A percentile compares a stretch with the other conserved stretches of the same genome.
phyloP scores from a whole-genome alignment of 352 stramenopile species.

The Globisporangium acanthophoron region DNA sequence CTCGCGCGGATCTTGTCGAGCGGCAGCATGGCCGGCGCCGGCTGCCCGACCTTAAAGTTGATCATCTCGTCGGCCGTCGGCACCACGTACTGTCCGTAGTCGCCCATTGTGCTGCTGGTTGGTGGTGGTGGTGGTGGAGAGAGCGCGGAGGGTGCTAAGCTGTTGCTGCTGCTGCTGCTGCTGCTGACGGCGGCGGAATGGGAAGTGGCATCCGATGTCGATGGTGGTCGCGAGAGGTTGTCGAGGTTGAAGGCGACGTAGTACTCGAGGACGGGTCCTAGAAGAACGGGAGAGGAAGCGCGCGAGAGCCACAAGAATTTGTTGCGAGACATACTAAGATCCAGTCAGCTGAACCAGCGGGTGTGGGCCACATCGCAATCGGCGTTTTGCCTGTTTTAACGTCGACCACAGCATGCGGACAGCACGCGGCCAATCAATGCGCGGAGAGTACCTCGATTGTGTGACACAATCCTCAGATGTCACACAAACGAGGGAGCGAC shows the following conservation, averaged over 20 bases:
- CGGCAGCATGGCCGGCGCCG: conserved; percentile 73
- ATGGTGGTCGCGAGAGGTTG: not conserved
- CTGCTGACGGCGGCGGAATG: not conserved
- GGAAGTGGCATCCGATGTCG: not conserved
- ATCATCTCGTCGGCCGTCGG: conserved; percentile 76
- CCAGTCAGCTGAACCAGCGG: no score
- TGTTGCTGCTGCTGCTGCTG: no score
- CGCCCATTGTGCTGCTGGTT: conserved; percentile 44
- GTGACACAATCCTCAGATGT: no score
- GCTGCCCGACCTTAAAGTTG: conserved; percentile 90
- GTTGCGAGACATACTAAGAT: not conserved
- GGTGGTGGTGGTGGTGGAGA: not conserved
- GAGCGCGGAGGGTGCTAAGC: conserved; percentile 2
- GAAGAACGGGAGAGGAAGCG: conserved; percentile 6
- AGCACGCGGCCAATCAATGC: not conserved
- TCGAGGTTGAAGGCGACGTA: no score
- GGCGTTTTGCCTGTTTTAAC: not conserved
- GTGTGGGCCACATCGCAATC: no score
- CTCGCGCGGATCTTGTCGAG: conserved; percentile 83
- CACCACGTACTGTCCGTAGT: conserved; percentile 84
- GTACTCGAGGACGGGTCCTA: not conserved
- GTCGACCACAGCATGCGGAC: not conserved
- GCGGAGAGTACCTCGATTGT: no score
- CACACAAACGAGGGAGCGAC: no score
- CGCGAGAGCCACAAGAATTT: conserved; percentile 9